Evolutionary conservation across 352 stramenopile genomes (phyloP).

Genomic region (Phytophthora europaea): DNA sequence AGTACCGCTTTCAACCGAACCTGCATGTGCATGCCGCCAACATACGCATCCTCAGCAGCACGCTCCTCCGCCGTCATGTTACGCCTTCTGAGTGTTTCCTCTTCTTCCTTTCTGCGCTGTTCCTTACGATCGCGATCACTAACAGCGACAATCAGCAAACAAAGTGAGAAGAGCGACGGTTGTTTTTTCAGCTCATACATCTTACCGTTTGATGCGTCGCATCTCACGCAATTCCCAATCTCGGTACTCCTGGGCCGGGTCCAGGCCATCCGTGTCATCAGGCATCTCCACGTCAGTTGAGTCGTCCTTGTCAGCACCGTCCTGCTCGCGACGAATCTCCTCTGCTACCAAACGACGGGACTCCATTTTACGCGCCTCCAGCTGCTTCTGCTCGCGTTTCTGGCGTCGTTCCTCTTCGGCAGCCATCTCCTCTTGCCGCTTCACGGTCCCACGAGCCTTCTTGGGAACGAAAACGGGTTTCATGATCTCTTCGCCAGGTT

Average conservation of each 20-base stretch:
- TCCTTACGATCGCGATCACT: slow-evolving; percentile 90
- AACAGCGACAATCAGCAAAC: slow-evolving; percentile 6
- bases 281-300: slow-evolving; percentile 90
- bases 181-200: background rate
- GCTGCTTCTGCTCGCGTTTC: slow-evolving; percentile 67
- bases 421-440: slow-evolving; percentile 80
- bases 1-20: background rate
- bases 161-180: slow-evolving; percentile 10
- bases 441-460: slow-evolving; percentile 87
- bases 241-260: slow-evolving; percentile 92
- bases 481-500: slow-evolving; percentile 79
- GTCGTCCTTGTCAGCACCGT: slow-evolving; percentile 47
- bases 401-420: slow-evolving; percentile 74
- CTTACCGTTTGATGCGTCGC: slow-evolving; percentile 90
- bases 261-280: slow-evolving; percentile 90
- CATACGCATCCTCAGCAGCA: slow-evolving; percentile 90
- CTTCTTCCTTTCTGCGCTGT: slow-evolving; percentile 80
- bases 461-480: slow-evolving; percentile 95
- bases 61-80: slow-evolving; percentile 98
- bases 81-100: slow-evolving; percentile 89
- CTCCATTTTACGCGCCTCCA: slow-evolving; percentile 73
- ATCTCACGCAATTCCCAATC: slow-evolving; percentile 96
- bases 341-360: slow-evolving; percentile 81
- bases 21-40: slow-evolving; percentile 6
- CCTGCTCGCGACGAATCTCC: slow-evolving; percentile 77